A percentile compares a stretch with the other conserved stretches of the same genome.
phyloP scores from a whole-genome alignment of 1,284 basidiomycete genomes.

The Termitomyces sp. region DNA sequence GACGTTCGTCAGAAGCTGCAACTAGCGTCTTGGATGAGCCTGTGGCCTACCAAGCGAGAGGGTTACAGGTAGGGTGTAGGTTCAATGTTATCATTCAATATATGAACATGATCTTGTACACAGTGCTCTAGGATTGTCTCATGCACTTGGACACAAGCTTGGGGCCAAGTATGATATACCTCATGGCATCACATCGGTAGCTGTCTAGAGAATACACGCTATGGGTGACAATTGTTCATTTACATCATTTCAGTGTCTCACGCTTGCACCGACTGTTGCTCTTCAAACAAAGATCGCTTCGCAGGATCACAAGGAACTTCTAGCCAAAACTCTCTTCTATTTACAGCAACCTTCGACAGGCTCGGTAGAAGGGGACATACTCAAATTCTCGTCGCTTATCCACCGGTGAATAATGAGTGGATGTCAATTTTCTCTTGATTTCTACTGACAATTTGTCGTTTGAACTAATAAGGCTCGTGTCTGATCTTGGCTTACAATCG shows the following conservation, averaged over 20 bases:
- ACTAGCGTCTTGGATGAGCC: constrained; percentile 74
- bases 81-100: not conserved
- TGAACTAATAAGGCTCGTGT: constrained; percentile 19
- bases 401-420: constrained; percentile 38
- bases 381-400: constrained; percentile 48
- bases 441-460: not conserved
- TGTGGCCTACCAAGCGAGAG: constrained; percentile 62
- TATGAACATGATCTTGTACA: not conserved
- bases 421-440: not conserved
- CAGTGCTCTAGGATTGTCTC: constrained; percentile 69
- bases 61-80: constrained; percentile 41
- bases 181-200: constrained; percentile 77
- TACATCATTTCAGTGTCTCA: constrained; percentile 54
- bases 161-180: constrained; percentile 74
- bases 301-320: constrained; percentile 51
- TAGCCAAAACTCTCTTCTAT: constrained; percentile 53
- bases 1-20: constrained; percentile 64
- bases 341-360: constrained; percentile 55
- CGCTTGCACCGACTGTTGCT: constrained; percentile 59
- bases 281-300: constrained; percentile 53
- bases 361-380: constrained; percentile 53
- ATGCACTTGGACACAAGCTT: constrained; percentile 70
- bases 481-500: constrained; percentile 19
- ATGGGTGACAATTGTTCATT: not conserved
- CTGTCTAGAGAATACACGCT: constrained; percentile 15